Conservation (phyloP, 2,329 filamentous ascomycete species). For the Colletotrichum gloeosporioides region DNA sequence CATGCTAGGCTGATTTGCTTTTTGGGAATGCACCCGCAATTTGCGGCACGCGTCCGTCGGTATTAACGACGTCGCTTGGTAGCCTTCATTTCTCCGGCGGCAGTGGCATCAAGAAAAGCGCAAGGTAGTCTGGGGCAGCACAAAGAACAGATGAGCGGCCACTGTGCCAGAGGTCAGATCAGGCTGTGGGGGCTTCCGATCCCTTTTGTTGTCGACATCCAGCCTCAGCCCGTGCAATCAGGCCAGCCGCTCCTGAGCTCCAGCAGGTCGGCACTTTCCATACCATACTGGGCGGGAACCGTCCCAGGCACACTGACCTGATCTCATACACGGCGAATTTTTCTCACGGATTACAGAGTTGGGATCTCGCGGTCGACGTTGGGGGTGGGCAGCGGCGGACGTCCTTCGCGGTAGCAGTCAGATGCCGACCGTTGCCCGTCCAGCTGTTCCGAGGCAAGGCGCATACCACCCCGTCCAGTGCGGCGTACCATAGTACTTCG, state of each 20-base stretch:
- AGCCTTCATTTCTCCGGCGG: neutral
- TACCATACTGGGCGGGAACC: neutral
- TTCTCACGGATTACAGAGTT: neutral
- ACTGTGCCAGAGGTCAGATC: neutral
- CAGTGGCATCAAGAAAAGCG: neutral
- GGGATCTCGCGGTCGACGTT: neutral
- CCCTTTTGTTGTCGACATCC: neutral
- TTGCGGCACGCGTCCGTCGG: neutral
- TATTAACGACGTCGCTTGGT: neutral
- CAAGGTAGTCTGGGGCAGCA: neutral
- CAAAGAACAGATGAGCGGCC: neutral
- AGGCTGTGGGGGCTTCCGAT: neutral
- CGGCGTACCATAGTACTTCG: neutral
- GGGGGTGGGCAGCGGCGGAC: neutral
- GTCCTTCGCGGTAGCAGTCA: neutral
- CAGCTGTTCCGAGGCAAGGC: conserved; percentile 10
- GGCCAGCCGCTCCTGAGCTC: neutral
- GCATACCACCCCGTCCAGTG: neutral
- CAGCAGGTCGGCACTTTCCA: neutral
- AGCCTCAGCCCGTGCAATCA: neutral
- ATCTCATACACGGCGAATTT: neutral
- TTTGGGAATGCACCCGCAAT: neutral
- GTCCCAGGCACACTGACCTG: neutral
- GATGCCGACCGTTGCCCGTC: conserved; percentile 10
- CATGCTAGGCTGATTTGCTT: neutral